Evolutionary conservation across 495 filamentous ascomycete species (phyloP).

Genomic region (Penicillium odoratum): DNA sequence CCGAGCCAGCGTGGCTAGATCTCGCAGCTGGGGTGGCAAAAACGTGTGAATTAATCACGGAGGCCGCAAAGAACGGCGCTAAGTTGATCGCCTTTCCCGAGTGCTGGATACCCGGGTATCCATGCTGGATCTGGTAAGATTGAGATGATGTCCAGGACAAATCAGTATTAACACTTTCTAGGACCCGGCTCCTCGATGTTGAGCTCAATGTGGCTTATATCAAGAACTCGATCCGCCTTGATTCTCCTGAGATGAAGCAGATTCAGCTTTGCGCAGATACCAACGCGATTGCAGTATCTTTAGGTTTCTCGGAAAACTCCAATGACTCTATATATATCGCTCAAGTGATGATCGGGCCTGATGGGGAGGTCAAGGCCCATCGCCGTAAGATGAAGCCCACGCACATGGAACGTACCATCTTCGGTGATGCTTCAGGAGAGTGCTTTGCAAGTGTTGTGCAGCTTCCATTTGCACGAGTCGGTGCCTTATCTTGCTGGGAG

Average conservation of each 20-base stretch:
- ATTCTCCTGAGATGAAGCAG: slow-evolving; percentile 47
- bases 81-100: slow-evolving; percentile 51
- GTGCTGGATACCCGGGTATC: slow-evolving; percentile 42
- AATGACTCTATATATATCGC: slow-evolving; percentile 55
- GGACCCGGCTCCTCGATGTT: slow-evolving; percentile 47
- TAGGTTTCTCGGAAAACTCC: slow-evolving; percentile 56
- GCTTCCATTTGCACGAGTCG: slow-evolving; percentile 44
- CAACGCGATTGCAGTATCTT: slow-evolving; percentile 46
- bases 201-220: slow-evolving; percentile 47
- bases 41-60: slow-evolving; percentile 49
- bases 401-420: slow-evolving; percentile 63
- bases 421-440: slow-evolving; percentile 53
- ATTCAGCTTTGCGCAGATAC: slow-evolving; percentile 42
- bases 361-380: slow-evolving; percentile 45
- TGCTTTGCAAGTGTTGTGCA: slow-evolving; percentile 45
- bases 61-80: slow-evolving; percentile 52
- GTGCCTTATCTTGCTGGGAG: slow-evolving; percentile 57
- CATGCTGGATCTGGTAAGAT: slow-evolving; percentile 50
- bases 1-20: slow-evolving; percentile 57
- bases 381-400: slow-evolving; percentile 62
- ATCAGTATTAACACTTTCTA: slow-evolving; percentile 13
- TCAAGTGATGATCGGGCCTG: slow-evolving; percentile 49
- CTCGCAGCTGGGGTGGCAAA: slow-evolving; percentile 49
- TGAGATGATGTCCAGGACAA: background rate
- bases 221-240: slow-evolving; percentile 46